A percentile compares a stretch with the other conserved stretches of the same genome.
These are phyloP conservation scores for Fusarium sp. DNA, from an alignment of 2,329 filamentous ascomycete species.

Conservation along the genomic window DNA sequence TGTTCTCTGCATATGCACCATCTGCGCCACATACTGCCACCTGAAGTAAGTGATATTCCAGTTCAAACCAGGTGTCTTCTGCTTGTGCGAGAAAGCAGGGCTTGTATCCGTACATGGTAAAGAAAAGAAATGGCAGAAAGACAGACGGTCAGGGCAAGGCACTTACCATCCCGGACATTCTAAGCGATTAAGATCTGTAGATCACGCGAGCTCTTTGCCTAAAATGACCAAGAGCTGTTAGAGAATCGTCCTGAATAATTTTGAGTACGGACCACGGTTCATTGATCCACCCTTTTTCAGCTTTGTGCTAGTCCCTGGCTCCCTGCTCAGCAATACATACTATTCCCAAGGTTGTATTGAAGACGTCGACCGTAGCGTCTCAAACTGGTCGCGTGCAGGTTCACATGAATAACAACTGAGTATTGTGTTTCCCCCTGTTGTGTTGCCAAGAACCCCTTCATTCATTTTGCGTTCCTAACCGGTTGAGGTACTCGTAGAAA, in stretches of 20 bases:
- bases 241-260: conserved; percentile 1
- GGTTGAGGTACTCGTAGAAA: background rate
- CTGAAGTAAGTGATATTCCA: background rate
- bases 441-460: conserved; percentile 11
- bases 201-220: conserved; percentile 13
- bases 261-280: background rate
- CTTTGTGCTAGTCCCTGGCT: background rate
- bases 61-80: background rate
- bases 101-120: background rate
- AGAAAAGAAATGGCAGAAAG: background rate
- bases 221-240: conserved; percentile 6
- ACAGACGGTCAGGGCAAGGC: background rate
- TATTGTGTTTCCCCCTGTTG: background rate
- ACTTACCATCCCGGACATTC: background rate
- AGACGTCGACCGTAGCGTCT: conserved; percentile 4
- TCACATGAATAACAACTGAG: background rate
- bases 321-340: background rate
- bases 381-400: conserved; percentile 15
- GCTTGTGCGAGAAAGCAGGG: background rate
- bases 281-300: background rate
- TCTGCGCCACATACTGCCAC: background rate
- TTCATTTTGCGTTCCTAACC: background rate
- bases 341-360: background rate
- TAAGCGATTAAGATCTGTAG: conserved; percentile 19
- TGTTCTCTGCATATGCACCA: background rate